phyloP scores from a whole-genome alignment of 2,329 filamentous ascomycete species.

The Colletotrichum limetticola region DNA sequence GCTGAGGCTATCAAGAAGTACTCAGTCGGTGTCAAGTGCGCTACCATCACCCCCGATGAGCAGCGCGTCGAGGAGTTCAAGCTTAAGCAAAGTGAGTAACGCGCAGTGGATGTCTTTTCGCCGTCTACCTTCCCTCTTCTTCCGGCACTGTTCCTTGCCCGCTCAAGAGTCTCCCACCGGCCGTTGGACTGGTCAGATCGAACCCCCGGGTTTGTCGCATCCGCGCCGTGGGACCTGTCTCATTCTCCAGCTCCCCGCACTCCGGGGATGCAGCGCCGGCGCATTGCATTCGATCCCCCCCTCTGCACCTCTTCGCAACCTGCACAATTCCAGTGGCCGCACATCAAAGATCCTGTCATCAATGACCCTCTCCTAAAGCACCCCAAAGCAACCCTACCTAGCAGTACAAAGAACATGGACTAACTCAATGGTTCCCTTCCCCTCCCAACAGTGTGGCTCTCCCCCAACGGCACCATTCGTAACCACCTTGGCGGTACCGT shows the following conservation, averaged over 20 bases:
- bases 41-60: constrained; percentile 98
- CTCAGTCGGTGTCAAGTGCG: constrained; percentile 98
- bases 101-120: background rate
- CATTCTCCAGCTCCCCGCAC: constrained; percentile 8
- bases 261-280: constrained; percentile 7
- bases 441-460: constrained; percentile 84
- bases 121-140: background rate
- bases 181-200: background rate
- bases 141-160: constrained; percentile 19
- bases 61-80: constrained; percentile 97
- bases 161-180: background rate
- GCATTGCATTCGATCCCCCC: constrained; percentile 13
- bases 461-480: constrained; percentile 90
- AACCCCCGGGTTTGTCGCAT: background rate
- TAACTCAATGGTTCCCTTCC: constrained; percentile 18
- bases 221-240: constrained; percentile 7
- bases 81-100: constrained; percentile 88
- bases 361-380: background rate
- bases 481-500: constrained; percentile 89
- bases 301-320: too few species aligned
- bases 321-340: background rate
- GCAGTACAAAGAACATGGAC: background rate
- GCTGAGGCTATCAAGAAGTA: constrained; percentile 99
- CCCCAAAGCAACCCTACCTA: constrained; percentile 3
- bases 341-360: background rate